Evolutionary conservation across 768 basidiomycete genomes (phyloP).

Genomic region (Grammothele lineata): DNA sequence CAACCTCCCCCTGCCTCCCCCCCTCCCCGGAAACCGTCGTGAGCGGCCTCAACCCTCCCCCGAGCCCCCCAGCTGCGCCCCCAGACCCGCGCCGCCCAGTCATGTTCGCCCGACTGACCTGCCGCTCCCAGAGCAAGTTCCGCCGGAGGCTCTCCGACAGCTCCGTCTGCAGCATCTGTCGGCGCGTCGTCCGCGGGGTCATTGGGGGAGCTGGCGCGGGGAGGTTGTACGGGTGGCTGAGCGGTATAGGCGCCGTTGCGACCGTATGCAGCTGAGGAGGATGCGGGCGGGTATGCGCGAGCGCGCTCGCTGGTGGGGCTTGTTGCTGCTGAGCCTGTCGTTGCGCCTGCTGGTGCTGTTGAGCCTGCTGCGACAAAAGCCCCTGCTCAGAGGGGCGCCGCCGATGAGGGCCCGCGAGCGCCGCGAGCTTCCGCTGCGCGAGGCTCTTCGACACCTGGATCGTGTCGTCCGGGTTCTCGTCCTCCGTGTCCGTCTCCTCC

Average conservation of each 20-base stretch:
- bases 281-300: no score
- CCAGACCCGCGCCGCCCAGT: constrained; percentile 18
- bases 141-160: constrained; percentile 79
- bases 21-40: constrained; percentile 24
- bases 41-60: constrained; percentile 31
- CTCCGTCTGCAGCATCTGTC: constrained; percentile 81
- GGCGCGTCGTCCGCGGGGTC: constrained; percentile 81
- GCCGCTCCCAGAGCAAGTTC: constrained; percentile 78
- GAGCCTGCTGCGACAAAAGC: constrained; percentile 14
- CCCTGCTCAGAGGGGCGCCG: constrained; percentile 36
- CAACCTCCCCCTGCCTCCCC: constrained; percentile 30
- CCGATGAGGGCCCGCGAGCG: constrained; percentile 40
- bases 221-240: constrained; percentile 69
- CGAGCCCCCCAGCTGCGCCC: constrained; percentile 23
- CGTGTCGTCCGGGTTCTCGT: constrained; percentile 44
- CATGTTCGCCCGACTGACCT: constrained; percentile 52
- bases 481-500: constrained; percentile 53
- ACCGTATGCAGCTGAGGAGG: constrained; percentile 29
- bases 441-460: constrained; percentile 62
- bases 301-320: no score
- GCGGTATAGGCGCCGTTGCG: constrained; percentile 51
- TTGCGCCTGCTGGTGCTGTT: constrained; percentile 9
- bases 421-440: constrained; percentile 63
- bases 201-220: constrained; percentile 62
- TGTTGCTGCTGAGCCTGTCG: neutral